A percentile compares a stretch with the other conserved stretches of the same genome.
phyloP scores from a whole-genome alignment of 2,329 filamentous ascomycete genomes.

The Diaporthe amygdali region DNA sequence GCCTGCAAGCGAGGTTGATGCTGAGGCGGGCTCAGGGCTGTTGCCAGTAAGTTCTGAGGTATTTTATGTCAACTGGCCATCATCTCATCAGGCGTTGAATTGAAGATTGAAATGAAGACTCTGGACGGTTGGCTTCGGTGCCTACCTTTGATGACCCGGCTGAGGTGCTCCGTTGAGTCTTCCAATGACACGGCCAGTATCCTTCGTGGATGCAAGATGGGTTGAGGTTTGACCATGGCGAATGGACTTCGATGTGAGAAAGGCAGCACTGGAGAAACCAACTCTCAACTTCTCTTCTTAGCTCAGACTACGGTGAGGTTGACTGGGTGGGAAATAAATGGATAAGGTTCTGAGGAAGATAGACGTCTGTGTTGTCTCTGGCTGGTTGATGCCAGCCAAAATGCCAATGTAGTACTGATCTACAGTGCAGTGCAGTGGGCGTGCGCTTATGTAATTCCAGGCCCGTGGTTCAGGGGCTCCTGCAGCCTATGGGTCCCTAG shows the following conservation, averaged over 20 bases:
- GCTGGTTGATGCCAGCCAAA: background rate
- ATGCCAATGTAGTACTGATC: background rate
- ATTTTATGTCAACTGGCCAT: slow-evolving; percentile 21
- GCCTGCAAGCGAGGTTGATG: slow-evolving; percentile 56
- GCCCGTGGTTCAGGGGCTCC: background rate
- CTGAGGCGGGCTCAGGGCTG: slow-evolving; percentile 42
- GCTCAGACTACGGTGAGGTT: too few relatives aligned
- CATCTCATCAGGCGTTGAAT: background rate
- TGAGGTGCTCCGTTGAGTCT: slow-evolving; percentile 51
- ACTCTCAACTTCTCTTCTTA: background rate
- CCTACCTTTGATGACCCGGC: slow-evolving; percentile 59
- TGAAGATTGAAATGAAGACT: background rate
- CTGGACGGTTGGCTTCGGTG: background rate
- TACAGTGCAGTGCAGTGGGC: background rate
- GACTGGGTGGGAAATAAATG: background rate
- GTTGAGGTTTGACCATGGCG: slow-evolving; percentile 28
- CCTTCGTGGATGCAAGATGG: slow-evolving; percentile 58
- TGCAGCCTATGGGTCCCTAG: background rate
- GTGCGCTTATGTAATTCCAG: slow-evolving; percentile 3
- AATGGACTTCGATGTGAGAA: background rate
- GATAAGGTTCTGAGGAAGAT: background rate
- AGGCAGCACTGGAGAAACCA: background rate
- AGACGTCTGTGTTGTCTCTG: background rate
- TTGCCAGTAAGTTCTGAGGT: slow-evolving; percentile 58
- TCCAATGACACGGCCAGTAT: slow-evolving; percentile 63